Evolutionary conservation across 352 stramenopile genomes (phyloP).

Genomic region (Phytophthora ramorum): DNA sequence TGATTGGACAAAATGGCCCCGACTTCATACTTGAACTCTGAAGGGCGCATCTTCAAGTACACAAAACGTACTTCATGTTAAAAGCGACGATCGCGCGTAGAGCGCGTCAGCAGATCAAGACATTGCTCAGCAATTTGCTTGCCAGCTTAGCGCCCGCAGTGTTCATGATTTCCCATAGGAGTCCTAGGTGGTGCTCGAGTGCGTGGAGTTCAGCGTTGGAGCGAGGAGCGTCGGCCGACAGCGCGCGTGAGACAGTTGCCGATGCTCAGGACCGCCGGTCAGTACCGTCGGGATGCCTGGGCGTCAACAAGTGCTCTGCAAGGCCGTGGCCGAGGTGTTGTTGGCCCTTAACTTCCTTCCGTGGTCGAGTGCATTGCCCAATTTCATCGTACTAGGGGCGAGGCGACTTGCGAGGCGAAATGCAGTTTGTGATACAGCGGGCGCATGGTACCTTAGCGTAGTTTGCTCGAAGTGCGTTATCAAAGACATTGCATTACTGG

Average conservation of each 20-base stretch:
- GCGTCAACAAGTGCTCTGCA: constrained; percentile 1
- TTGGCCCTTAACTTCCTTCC: not conserved
- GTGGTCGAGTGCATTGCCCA: not conserved
- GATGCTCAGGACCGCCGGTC: not conserved
- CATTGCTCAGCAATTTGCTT: no score
- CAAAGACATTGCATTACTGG: no score
- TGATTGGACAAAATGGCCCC: not conserved
- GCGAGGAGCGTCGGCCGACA: not conserved
- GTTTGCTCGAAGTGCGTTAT: no score
- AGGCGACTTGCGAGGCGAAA: not conserved
- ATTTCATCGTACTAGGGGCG: not conserved
- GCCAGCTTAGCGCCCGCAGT: no score
- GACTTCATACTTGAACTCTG: constrained; percentile 18
- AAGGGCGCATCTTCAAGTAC: constrained; percentile 13
- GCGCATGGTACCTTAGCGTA: no score
- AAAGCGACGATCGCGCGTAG: constrained; percentile 12
- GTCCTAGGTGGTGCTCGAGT: no score
- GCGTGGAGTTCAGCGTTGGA: no score
- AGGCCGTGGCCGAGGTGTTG: not conserved
- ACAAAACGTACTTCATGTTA: constrained; percentile 29
- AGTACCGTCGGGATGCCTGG: not conserved
- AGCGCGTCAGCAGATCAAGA: not conserved
- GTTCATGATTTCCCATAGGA: no score
- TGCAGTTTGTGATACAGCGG: no score
- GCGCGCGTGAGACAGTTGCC: not conserved